Evolutionary conservation across 2,329 filamentous ascomycete genomes (phyloP).

Genomic region (Ophiocordyceps camponoti-rufipedis): DNA sequence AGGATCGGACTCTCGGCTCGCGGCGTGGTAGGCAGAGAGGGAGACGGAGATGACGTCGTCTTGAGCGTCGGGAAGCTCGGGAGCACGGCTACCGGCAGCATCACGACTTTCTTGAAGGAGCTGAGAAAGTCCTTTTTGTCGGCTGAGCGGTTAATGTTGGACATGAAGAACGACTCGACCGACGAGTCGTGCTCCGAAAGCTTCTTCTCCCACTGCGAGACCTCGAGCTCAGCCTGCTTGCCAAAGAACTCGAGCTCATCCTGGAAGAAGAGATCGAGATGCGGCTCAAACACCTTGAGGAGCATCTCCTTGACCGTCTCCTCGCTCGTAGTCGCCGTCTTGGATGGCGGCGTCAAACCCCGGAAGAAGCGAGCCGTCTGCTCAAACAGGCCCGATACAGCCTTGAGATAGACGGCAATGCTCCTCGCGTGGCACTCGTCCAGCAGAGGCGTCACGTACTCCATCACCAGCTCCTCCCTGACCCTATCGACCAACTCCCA

Average conservation of each 20-base stretch:
- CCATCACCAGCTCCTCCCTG: constrained; percentile 66
- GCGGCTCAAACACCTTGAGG: constrained; percentile 65
- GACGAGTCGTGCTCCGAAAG: constrained; percentile 79
- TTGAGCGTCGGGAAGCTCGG: constrained; percentile 34
- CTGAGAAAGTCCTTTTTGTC: constrained; percentile 93
- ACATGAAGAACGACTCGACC: constrained; percentile 89
- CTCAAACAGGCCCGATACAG: constrained; percentile 73
- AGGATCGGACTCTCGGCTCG: constrained; percentile 29
- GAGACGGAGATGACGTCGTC: constrained; percentile 9
- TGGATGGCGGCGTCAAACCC: constrained; percentile 48
- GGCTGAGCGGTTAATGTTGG: constrained; percentile 80
- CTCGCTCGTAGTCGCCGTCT: constrained; percentile 39
- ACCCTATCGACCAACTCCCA: constrained; percentile 67
- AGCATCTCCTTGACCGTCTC: constrained; percentile 51
- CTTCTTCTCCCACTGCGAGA: constrained; percentile 78
- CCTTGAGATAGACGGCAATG: constrained; percentile 63
- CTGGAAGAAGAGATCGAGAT: constrained; percentile 82
- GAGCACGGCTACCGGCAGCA: constrained; percentile 92
- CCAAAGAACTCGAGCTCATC: constrained; percentile 84
- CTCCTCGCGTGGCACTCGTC: constrained; percentile 70
- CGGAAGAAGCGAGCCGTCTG: constrained; percentile 65
- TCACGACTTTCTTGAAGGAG: constrained; percentile 95
- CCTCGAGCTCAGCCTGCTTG: constrained; percentile 55
- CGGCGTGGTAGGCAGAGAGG: constrained; percentile 21
- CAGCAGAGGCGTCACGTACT: constrained; percentile 71